Evolutionary conservation across 495 filamentous ascomycete genomes (phyloP).

Genomic region (Daldinia childiae): DNA sequence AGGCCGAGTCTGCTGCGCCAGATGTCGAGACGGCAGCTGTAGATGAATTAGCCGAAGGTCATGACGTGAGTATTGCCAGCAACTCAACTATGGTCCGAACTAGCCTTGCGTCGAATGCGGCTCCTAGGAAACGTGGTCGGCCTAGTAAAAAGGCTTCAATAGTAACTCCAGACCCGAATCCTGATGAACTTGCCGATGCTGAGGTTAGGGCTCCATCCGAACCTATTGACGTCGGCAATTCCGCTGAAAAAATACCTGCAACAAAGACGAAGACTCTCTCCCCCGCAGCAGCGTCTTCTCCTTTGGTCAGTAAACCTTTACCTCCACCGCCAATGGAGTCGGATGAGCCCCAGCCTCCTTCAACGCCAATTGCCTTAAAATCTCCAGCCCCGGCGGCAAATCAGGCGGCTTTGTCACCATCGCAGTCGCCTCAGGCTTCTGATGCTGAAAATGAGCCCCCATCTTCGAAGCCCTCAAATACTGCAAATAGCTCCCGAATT

Average conservation of each 20-base stretch:
- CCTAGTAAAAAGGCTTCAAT: slow-evolving; percentile 56
- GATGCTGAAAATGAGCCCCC: slow-evolving; percentile 83
- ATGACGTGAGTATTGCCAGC: slow-evolving; percentile 55
- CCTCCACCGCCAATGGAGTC: slow-evolving; percentile 44
- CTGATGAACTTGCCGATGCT: slow-evolving; percentile 26
- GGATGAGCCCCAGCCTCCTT: slow-evolving; percentile 40
- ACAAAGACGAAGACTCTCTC: slow-evolving; percentile 22
- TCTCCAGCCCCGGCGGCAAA: slow-evolving; percentile 48
- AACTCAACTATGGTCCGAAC: slow-evolving; percentile 56
- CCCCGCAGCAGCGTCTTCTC: slow-evolving; percentile 15
- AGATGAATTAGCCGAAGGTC: slow-evolving; percentile 49
- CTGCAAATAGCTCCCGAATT: slow-evolving; percentile 46
- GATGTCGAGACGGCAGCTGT: slow-evolving; percentile 45
- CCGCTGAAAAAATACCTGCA: slow-evolving; percentile 14
- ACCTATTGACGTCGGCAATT: slow-evolving; percentile 1
- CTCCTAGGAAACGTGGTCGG: slow-evolving; percentile 58
- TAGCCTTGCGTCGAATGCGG: slow-evolving; percentile 44
- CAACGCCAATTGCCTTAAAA: slow-evolving; percentile 48
- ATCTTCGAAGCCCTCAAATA: slow-evolving; percentile 63
- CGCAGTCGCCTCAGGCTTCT: slow-evolving; percentile 77
- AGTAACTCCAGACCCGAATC: slow-evolving; percentile 18
- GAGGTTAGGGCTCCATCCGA: slow-evolving; percentile 4
- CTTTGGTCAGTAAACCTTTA: slow-evolving; percentile 43
- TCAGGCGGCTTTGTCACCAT: slow-evolving; percentile 59
- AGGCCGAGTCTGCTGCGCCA: slow-evolving; percentile 46